Evolutionary conservation across 257 asterid species (phyloP).

Genomic region (Capsicum pubescens): DNA sequence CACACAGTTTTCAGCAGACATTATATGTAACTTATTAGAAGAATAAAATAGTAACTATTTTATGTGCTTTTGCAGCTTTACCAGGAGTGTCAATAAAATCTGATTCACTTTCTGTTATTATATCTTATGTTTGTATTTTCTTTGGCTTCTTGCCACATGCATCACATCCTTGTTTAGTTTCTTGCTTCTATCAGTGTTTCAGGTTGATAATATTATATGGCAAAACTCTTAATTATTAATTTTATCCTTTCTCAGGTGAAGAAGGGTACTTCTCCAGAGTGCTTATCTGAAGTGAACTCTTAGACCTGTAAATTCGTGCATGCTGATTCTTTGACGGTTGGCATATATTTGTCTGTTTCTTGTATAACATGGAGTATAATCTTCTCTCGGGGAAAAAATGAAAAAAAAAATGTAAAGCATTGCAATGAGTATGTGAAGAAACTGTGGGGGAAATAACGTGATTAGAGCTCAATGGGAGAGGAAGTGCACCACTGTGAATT

Average conservation of each 20-base stretch:
- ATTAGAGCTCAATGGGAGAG: not conserved
- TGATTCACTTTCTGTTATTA: not conserved
- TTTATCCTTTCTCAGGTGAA: conserved; percentile 7
- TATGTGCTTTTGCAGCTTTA: conserved; percentile 1
- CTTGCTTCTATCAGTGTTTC: not conserved
- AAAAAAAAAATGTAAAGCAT: not conserved
- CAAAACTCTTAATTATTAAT: not conserved
- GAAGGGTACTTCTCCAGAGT: not conserved
- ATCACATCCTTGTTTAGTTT: too few relatives aligned
- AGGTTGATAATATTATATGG: not conserved
- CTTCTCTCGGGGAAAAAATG: not conserved
- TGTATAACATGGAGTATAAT: not conserved
- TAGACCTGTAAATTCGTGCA: not conserved
- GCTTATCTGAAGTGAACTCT: not conserved
- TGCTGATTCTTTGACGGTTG: conserved; percentile 16
- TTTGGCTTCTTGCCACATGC: too few relatives aligned
- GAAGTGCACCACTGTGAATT: not conserved
- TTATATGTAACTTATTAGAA: not conserved
- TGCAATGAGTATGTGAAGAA: not conserved
- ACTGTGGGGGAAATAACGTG: not conserved
- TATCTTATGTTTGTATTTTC: not conserved
- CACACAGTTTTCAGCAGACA: not conserved
- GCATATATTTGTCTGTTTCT: not conserved
- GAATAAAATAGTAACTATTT: not conserved
- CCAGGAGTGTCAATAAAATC: not conserved